Conservation (phyloP, 2,329 filamentous ascomycete genomes). For the Stromatinia cepivora region DNA sequence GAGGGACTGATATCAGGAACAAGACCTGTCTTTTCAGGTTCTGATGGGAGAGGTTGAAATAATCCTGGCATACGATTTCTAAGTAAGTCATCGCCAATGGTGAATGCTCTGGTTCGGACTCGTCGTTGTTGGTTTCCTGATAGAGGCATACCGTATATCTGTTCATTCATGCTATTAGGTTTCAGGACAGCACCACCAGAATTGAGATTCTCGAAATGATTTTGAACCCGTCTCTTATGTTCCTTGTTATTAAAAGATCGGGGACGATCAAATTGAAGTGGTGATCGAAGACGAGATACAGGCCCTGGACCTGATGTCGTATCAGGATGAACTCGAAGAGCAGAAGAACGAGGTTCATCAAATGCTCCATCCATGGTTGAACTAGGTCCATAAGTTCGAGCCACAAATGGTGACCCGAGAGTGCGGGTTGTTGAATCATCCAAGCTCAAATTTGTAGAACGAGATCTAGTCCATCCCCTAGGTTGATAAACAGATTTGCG, state of each 20-base stretch:
- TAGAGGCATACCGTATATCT: slow-evolving; percentile 36
- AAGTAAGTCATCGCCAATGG: slow-evolving; percentile 39
- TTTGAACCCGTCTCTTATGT: slow-evolving; percentile 39
- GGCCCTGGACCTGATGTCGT: slow-evolving; percentile 9
- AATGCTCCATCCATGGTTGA: slow-evolving; percentile 41
- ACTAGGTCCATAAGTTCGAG: slow-evolving; percentile 62
- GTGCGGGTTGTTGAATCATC: slow-evolving; percentile 25
- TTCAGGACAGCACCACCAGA: slow-evolving; percentile 33
- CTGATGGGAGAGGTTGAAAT: slow-evolving; percentile 27
- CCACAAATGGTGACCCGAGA: slow-evolving; percentile 47
- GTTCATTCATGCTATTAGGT: slow-evolving; percentile 39
- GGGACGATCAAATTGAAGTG: slow-evolving; percentile 35
- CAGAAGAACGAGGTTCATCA: slow-evolving; percentile 28
- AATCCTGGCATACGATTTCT: slow-evolving; percentile 29
- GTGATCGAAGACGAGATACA: slow-evolving; percentile 35
- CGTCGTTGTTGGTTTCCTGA: slow-evolving; percentile 32
- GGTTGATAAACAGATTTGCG: slow-evolving; percentile 3
- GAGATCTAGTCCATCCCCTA: slow-evolving; percentile 10
- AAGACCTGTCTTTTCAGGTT: slow-evolving; percentile 5
- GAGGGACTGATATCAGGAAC: slow-evolving; percentile 9
- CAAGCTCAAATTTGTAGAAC: slow-evolving; percentile 8
- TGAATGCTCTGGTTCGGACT: slow-evolving; percentile 40
- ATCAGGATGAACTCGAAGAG: slow-evolving; percentile 27
- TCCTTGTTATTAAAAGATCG: slow-evolving; percentile 35
- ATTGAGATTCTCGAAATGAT: slow-evolving; percentile 35